Evolutionary conservation across 768 basidiomycete genomes (phyloP), one percentile per base, ranked within the genome.

Genomic region (Collybia sp.): DNA sequence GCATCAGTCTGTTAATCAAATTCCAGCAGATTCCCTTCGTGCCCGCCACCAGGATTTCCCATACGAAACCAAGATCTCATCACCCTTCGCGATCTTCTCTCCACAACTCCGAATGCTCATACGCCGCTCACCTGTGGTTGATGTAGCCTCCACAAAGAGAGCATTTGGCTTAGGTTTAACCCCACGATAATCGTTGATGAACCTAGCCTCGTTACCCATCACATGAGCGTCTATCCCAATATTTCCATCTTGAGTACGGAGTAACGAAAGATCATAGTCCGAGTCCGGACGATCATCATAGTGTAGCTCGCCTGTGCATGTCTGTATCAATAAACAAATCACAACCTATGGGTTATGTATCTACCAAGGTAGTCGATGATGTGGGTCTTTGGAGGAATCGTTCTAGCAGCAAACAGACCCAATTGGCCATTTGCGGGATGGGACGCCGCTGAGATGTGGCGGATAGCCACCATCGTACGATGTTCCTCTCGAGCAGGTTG

Each of bases 101-200:
- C 65, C 66, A 40, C 67, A 69, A 47, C 79, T 85, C 81, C 85
- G 86, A 30, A 97, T 73, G 49, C 83, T 74, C 77, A 96, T 93
- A 42, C 80, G 69, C 51, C 87, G 63, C 61, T 86, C 87, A 13
- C 86, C 90, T 30, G 52, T 55, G 15, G 48, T 52, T 9, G 70
- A 72, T 48, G 78, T 67, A 32, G 66, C 63, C 35, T 90, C 88
- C 42, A 71, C 67, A 54, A 92, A 92, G 20, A 77, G 53, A 0
- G 82, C 85, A 53, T 93, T 93, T 3, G 89, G 81, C 58, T 70
- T 83, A 17, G 63, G 60, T 41, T 60, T 67, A n/a, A 93, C 71
- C 2, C 91, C 89, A 45, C 93, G 77, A 64, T 85, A 97, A 68
- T 95, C 93, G 55, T 96, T 96, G 48, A 91, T 73, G 59, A 95